Conservation (phyloP, 2,329 filamentous ascomycete genomes). For the Elsinoe australis region DNA sequence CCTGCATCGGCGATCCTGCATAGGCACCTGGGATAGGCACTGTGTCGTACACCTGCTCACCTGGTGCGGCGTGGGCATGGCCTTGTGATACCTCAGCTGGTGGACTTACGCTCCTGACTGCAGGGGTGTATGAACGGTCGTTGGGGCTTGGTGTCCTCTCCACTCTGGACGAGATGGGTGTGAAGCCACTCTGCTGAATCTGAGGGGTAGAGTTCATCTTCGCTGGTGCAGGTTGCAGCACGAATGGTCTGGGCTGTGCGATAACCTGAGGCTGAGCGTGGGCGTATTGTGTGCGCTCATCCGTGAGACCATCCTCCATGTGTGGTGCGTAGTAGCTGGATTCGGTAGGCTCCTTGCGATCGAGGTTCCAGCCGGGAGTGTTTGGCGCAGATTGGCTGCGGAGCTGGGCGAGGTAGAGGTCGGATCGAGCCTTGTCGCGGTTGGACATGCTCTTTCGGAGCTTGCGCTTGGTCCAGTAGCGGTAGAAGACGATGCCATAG, state of each 20-base stretch:
- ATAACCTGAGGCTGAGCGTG: slow-evolving; percentile 44
- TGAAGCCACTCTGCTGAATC: slow-evolving; percentile 56
- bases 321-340: slow-evolving; percentile 26
- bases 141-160: slow-evolving; percentile 22
- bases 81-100: slow-evolving; percentile 47
- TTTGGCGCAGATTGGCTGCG: slow-evolving; percentile 80
- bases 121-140: slow-evolving; percentile 17
- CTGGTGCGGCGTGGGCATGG: slow-evolving; percentile 62
- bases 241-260: slow-evolving; percentile 55
- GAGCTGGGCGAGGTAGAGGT: slow-evolving; percentile 73
- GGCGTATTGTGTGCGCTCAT: slow-evolving; percentile 53
- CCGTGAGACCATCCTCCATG: slow-evolving; percentile 31
- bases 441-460: slow-evolving; percentile 95
- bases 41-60: slow-evolving; percentile 74
- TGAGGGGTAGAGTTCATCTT: slow-evolving; percentile 75
- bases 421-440: slow-evolving; percentile 86
- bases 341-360: slow-evolving; percentile 12
- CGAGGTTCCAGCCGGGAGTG: slow-evolving; percentile 65
- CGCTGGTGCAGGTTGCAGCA: slow-evolving; percentile 74
- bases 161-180: slow-evolving; percentile 31
- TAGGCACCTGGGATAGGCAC: slow-evolving; percentile 90
- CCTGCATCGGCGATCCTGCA: slow-evolving; percentile 16
- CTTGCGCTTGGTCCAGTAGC: slow-evolving; percentile 92
- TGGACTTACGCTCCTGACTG: slow-evolving; percentile 18
- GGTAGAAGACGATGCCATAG: slow-evolving; percentile 93